Evolutionary conservation across 1,284 basidiomycete genomes (phyloP), one percentile per base, ranked within the genome.

Genomic region (Fistulina hepatica): DNA sequence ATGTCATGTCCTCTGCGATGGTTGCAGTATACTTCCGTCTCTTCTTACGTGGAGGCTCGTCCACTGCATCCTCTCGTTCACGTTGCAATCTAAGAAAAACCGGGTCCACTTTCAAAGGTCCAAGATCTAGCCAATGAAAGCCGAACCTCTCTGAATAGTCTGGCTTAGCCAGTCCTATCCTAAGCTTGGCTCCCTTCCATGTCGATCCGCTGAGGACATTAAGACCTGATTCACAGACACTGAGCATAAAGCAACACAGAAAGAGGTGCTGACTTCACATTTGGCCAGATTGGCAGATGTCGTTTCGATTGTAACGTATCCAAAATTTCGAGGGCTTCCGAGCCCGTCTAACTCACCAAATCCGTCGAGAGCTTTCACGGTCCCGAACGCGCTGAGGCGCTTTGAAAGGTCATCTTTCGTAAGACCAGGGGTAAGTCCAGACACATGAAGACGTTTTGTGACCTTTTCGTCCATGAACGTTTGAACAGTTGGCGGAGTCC

Each of bases 101-200:
- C n/a, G n/a, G 37, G 31, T 22, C 23, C 11, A 27, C 26, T 17
- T n/a, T 31, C 13, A n/a, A 27, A 33, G 9, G 26, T 39, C 36
- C 25, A 6, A 43, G 31, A 13, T n/a, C 32, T 4, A 36, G 12
- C 45, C 5, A 19, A 13, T 15, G 17, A 13, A 26, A 31, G 21
- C 40, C 57, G 13, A 31, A 80, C 81, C 75, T 64, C 50, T 77
- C 73, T 5, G 55, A 54, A 50, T 67, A 88, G 54, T 86, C 77
- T 1, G 73, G 76, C 46, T 73, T 81, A 17, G 83, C 84, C 47
- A 85, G 81, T 6, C 82, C 82, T 23, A 88, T 68, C n/a, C 81
- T 69, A 21, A 88, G 57, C 47, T 79, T 83, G n/a, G 81, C 60
- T 12, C 84, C 83, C 57, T 85, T 88, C 80, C 81, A 88, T 2